Evolutionary conservation across 441 rosid genomes (phyloP), one percentile per base, ranked within the genome.

Genomic region (Gossypium davidsonii): DNA sequence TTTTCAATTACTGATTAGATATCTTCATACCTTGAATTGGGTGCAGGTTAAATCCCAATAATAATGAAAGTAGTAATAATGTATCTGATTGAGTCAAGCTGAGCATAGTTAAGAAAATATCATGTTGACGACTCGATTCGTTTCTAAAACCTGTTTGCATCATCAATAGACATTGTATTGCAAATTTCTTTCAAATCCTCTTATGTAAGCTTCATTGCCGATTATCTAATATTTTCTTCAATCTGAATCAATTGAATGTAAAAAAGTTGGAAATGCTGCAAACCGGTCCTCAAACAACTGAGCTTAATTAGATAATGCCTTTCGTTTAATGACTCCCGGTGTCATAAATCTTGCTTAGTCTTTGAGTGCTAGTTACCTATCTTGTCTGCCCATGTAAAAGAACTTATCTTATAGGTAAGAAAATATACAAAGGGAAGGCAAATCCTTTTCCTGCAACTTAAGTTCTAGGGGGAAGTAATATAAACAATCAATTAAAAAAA

Each of bases 201-300:
- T 20, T 53, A 8, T 20, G 71, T 71, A 9, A 80, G 80, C 67
- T 73, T 78, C 67, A 81, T 6, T 1, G 67, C 67, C 77, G 77
- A 12, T 8, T 85, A 76, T 44, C 80, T 70, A 26, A 85, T 73
- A 37, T 83, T 85, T 46, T 71, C 72, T 8, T 74, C 70, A 6
- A 81, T 78, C 4, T 44, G 93, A 86, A 73, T 14, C 76, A 48
- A 37, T 12, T 85, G 84, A 79, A 92, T 94, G 89, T 6, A 97
- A 97, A 7, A 95, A 95, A 79, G 94, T 90, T 72, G 99, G 90
- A 56, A 94, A 98, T 75, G 87, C 94, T 56, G 91, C 87, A 51
- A 89, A 94, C 81, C 90, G 98, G 98, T 92, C 98, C 64, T 48
- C 84, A 1, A 68, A 91, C 74, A 86, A 85, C 83, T 91, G 83